Evolutionary conservation across 1,284 basidiomycete species (phyloP).

Genomic region (Crucibulum cyathiforme): DNA sequence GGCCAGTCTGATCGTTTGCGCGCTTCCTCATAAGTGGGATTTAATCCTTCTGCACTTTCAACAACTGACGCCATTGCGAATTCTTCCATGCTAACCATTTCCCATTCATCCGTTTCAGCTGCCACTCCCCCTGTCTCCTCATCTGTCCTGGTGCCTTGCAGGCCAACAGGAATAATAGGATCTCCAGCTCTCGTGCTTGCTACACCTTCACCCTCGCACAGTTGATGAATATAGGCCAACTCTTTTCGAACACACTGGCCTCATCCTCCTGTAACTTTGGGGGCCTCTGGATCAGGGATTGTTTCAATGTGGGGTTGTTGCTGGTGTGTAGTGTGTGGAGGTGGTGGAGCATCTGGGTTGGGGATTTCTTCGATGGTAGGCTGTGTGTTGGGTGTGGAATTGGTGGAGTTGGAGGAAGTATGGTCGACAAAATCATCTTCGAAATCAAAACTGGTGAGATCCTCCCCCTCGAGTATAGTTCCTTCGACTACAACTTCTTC

Average conservation of each 20-base stretch:
- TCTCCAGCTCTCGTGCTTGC: background rate
- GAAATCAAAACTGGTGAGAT: background rate
- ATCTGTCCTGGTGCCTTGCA: background rate
- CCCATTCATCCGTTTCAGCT: background rate
- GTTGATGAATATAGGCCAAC: background rate
- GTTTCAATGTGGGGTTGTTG: background rate
- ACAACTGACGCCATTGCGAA: slow-evolving; percentile 17
- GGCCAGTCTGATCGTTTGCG: slow-evolving; percentile 4
- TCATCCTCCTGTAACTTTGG: slow-evolving; percentile 1
- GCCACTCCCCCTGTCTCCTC: background rate
- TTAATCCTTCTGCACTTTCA: slow-evolving; percentile 8
- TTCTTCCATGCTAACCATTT: slow-evolving; percentile 13
- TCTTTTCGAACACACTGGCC: background rate
- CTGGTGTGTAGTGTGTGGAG: background rate
- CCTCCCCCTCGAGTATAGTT: background rate
- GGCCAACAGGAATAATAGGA: background rate
- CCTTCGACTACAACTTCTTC: background rate
- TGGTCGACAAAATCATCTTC: background rate
- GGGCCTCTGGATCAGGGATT: background rate
- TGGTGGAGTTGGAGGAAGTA: background rate
- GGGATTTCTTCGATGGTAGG: slow-evolving; percentile 1
- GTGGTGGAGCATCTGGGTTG: background rate
- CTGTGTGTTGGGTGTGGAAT: background rate
- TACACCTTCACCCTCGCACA: background rate
- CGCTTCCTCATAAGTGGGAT: slow-evolving; percentile 3